Base-by-base conservation (phyloP, 176 grass and related monocot genomes). In the Oryza meyeriana region DNA sequence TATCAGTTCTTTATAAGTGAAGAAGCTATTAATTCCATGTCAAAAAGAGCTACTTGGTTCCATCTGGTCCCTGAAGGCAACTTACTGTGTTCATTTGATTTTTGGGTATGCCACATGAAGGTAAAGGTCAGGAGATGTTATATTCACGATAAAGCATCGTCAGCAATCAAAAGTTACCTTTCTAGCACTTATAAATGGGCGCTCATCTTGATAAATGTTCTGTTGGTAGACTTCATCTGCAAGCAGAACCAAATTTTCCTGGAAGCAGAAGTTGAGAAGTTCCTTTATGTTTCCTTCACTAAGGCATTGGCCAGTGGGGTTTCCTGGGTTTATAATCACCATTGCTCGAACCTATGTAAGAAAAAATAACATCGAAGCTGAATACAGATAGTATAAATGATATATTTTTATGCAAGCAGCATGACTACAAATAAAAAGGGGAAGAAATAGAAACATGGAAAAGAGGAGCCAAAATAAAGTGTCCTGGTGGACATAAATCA, bases 221-320 rank as follows among this genome's bases (percentile, higher is more conserved):
- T 99, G 93, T 64, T 99, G 97, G 87, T 99, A 99, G 87, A 99
- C 97, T 92, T 99, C 97, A 87, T 99, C 97, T 33, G 97, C 97
- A 84, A 99, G 89, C 48, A 99, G 83, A 75, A 81, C 93, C 76
- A 99, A 88, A 48, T 94, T 94, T 85, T 99, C 97, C 44, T 86
- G 73, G 50, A 83, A 96, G 68, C 97, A 99, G 65, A 99, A 99
- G 63, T 38, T 90, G 52, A 99, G 66, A 79, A 99, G 52, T 79
- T 94, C 97, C 80, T 52, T 99, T 83, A 99, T 82, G 80, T 82
- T 99, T 25, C 85, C 59, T 91, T 90, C 91, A 88, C 93, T 99
- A 75, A 99, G 75, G 85, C 97, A 99, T 83, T 99, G 93, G n/a
- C 97, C 93, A 25, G 97, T 99, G 18, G 97, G 97, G 40, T 99